These are phyloP conservation scores for Fusarium multiceps DNA, from an alignment of 2,329 filamentous ascomycete species.

Conservation along the genomic window DNA sequence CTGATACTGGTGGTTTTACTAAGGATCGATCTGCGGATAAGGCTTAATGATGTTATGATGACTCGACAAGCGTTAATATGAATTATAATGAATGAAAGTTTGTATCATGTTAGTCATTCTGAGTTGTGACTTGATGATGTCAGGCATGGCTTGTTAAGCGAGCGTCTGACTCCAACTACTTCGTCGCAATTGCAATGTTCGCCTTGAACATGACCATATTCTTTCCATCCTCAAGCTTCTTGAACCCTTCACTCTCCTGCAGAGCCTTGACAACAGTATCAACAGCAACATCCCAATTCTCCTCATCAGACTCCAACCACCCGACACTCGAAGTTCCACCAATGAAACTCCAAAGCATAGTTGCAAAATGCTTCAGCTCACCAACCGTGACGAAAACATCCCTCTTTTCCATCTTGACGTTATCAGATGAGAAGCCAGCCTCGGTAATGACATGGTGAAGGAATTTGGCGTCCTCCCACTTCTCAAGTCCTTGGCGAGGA, in stretches of 20 bases:
- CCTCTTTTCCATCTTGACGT: fast-evolving
- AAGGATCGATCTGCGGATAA: constrained; percentile 2
- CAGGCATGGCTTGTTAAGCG: too few species aligned
- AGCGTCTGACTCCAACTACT: too few species aligned
- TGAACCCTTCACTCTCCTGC: background rate
- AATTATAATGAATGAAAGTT: background rate
- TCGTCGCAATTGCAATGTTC: background rate
- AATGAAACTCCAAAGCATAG: constrained; percentile 20
- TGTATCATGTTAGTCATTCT: too few species aligned
- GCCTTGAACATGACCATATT: constrained; percentile 10
- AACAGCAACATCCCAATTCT: constrained; percentile 7
- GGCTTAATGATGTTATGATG: background rate
- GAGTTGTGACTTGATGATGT: too few species aligned
- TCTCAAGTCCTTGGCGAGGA: background rate
- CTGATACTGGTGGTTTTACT: constrained; percentile 2
- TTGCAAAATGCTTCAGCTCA: background rate
- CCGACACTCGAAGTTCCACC: constrained; percentile 2
- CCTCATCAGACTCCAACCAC: constrained; percentile 19
- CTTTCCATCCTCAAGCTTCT: background rate
- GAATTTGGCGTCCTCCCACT: background rate
- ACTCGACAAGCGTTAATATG: background rate
- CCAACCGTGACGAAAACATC: constrained; percentile 5
- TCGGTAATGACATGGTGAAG: fast-evolving
- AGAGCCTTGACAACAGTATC: background rate
- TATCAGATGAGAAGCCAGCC: fast-evolving